Evolutionary conservation across 768 basidiomycete genomes (phyloP), one percentile per base, ranked within the genome.

Genomic region (Glaciozyma martinii): DNA sequence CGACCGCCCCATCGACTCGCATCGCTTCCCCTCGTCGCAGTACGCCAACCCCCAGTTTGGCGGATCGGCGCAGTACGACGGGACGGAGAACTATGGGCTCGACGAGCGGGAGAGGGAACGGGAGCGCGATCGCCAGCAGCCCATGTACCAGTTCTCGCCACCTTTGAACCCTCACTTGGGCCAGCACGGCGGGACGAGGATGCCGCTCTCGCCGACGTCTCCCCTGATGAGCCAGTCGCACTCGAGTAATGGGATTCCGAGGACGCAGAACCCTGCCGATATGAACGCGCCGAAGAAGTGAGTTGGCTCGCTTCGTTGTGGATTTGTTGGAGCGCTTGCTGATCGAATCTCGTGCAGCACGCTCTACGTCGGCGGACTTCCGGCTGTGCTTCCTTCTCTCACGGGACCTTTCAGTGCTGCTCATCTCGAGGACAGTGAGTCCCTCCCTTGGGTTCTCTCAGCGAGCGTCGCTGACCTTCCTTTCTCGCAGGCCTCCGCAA

Each of bases 311-410:
- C 19, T 30, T 43, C 23, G n/a, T 57, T 15, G 42, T 2, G 5
- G 16, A 23, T 46, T 10, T n/a, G 10, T 15, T 1, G 3, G 0
- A 0, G 43, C 8, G 46, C 29, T 59, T 44, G 23, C 40, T 40
- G 40, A 44, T 27, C 7, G 25, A 21, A 18, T 33, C 7, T 23
- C 18, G 3, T 15, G 78, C 81, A 18, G 94, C 74, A 99, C 95
- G 1, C 81, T 99, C n/a, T 98, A 98, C 74, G 92, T 99, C n/a
- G 95, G 95, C 53, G 97, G 97, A 72, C 78, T 99, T 64, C 95
- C 94, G 3, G 89, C 88, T 12, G 66, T 71, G 5, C 61, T 74
- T 16, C 73, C 73, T 29, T 72, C 70, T 7, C 59, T 73, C 25
- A 69, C 70, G 0, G 72, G 72, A 6, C 68, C 88, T 3, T 86